Evolutionary conservation across 1,139 yeast species (phyloP).

Genomic region (Kodamaea fungicola): DNA sequence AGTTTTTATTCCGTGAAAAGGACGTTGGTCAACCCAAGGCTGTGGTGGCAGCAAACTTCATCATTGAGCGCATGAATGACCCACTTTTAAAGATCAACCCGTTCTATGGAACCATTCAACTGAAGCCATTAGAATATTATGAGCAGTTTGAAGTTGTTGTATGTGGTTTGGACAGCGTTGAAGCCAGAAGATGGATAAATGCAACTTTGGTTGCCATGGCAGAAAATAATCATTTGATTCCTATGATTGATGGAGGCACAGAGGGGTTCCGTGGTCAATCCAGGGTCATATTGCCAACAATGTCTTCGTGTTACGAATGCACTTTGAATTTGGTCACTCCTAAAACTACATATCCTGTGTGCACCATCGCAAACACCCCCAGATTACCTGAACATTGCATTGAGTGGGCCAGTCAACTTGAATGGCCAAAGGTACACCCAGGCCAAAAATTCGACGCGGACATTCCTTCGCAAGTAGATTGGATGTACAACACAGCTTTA

Average conservation of each 20-base stretch:
- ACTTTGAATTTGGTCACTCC: constrained; percentile 74
- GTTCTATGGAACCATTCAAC: constrained; percentile 70
- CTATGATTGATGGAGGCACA: constrained; percentile 92
- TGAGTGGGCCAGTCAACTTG: constrained; percentile 81
- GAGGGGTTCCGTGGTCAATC: constrained; percentile 95
- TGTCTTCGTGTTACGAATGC: constrained; percentile 91
- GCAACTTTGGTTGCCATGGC: constrained; percentile 60
- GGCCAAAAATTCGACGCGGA: constrained; percentile 62
- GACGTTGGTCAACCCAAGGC: constrained; percentile 88
- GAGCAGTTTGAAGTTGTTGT: constrained; percentile 67
- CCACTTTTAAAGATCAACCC: constrained; percentile 48
- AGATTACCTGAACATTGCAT: constrained; percentile 92
- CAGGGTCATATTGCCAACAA: constrained; percentile 79
- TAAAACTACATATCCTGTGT: constrained; percentile 76
- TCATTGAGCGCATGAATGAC: constrained; percentile 45
- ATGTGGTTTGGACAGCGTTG: constrained; percentile 88
- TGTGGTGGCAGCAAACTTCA: constrained; percentile 65
- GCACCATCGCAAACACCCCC: constrained; percentile 94
- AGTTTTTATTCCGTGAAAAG: constrained; percentile 67
- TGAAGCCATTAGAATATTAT: constrained; percentile 62
- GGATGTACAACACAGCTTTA: constrained; percentile 57
- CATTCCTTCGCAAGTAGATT: constrained; percentile 59
- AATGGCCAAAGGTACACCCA: constrained; percentile 61
- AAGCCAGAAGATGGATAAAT: constrained; percentile 91
- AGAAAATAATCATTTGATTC: constrained; percentile 58